Evolutionary conservation across 164 flowering plant species (phyloP).

Genomic region (Umbilicus rupestris): DNA sequence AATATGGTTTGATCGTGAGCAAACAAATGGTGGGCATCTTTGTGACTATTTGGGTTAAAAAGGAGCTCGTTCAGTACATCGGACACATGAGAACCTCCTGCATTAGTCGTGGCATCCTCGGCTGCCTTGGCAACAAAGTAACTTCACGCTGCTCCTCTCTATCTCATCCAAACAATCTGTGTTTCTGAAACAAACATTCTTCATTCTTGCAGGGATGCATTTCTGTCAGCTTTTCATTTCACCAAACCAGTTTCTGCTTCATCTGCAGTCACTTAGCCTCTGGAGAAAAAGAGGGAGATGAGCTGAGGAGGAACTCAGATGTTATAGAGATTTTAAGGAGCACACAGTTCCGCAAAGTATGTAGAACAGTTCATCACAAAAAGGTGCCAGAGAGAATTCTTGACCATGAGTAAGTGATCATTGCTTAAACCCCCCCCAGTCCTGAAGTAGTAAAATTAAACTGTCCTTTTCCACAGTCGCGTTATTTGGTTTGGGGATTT

Average conservation of each 20-base stretch:
- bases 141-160: neutral
- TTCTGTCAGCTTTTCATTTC: constrained; percentile 62
- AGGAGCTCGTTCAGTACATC: constrained; percentile 53
- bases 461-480: constrained; percentile 31
- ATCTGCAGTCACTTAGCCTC: constrained; percentile 91
- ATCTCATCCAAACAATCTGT: neutral
- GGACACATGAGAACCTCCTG: constrained; percentile 61
- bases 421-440: neutral
- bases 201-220: constrained; percentile 65
- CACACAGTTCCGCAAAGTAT: constrained; percentile 43
- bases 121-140: constrained; percentile 82
- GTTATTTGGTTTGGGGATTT: constrained; percentile 83
- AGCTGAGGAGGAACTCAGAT: constrained; percentile 73
- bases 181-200: neutral
- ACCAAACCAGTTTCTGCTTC: constrained; percentile 71
- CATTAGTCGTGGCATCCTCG: constrained; percentile 68
- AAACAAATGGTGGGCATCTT: constrained; percentile 93
- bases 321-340: constrained; percentile 72
- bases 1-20: constrained; percentile 55
- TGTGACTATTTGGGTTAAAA: constrained; percentile 57
- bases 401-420: constrained; percentile 59
- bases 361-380: constrained; percentile 4
- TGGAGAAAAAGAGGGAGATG: constrained; percentile 80
- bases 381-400: constrained; percentile 58
- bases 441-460: neutral